Conservation (phyloP, 1,284 basidiomycete species). For the Ceratobasidium sp. region DNA sequence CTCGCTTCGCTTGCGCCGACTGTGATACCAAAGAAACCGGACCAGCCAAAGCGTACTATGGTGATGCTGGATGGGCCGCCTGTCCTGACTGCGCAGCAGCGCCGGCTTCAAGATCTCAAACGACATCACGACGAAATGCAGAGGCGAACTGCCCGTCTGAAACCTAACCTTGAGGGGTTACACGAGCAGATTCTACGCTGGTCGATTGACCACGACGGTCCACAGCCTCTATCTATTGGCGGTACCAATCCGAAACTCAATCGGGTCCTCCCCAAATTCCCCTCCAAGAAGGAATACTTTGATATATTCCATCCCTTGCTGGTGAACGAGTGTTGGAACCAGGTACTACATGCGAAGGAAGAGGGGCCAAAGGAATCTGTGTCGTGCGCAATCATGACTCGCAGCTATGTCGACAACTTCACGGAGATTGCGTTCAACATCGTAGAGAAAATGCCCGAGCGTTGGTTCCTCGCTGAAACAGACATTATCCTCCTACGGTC, state of each 20-base stretch:
- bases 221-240: constrained; percentile 64
- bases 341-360: constrained; percentile 82
- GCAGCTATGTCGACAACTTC: constrained; percentile 76
- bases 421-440: constrained; percentile 76
- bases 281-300: constrained; percentile 76
- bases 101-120: constrained; percentile 18
- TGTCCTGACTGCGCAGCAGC: constrained; percentile 12
- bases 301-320: constrained; percentile 87
- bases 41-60: constrained; percentile 36
- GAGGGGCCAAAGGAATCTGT: constrained; percentile 63
- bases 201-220: constrained; percentile 64
- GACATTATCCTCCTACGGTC: constrained; percentile 80
- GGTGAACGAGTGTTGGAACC: constrained; percentile 91
- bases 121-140: constrained; percentile 22
- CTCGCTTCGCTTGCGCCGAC: constrained; percentile 29
- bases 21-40: constrained; percentile 19
- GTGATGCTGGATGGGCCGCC: constrained; percentile 32
- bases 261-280: constrained; percentile 69
- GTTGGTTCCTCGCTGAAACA: constrained; percentile 81
- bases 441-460: constrained; percentile 66
- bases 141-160: constrained; percentile 25
- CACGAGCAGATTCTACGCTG: constrained; percentile 39
- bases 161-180: constrained; percentile 24
- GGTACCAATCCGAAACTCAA: constrained; percentile 52
- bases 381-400: constrained; percentile 68